Base-by-base conservation (phyloP, 2,329 filamentous ascomycete genomes). In the Trichoderma sp. region DNA sequence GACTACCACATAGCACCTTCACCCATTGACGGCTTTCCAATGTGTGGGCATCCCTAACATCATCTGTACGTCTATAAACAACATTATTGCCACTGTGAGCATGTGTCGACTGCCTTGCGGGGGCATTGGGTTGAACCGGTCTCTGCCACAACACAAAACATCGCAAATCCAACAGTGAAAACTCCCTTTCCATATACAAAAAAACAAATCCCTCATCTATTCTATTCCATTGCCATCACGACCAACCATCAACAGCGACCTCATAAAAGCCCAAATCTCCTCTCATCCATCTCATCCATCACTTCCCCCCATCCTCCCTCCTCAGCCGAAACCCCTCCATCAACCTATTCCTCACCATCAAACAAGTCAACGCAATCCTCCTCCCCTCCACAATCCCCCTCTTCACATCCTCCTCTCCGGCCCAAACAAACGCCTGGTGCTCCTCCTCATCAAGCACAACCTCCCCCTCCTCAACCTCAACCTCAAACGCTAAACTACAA, bases 381-480 rank as follows among this genome's bases (percentile, higher is more conserved):
- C 70, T 73, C 29, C 74, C 74, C n/a, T 69, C 74, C 64, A 45
- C 73, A 27, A 56, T 42, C 68, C 75, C 72, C 7, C n/a, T 69
- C 68, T 59, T 67, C 6, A 78, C 75, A 70, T 82, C 79, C 17
- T 77, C 77, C 73, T 80, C 78, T 0, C 74, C 74, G 10, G 76
- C 80, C 80, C 80, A 82, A 12, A 77, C 71, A 64, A 70, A 81
- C 22, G 74, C 75, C 73, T 78, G 76, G 69, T 82, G 80, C 74
- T 82, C 80, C n/a, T 78, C 74, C 2, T 79, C 76, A 67, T 82
- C 79, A 45, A 80, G 70, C 69, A 67, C 73, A 27, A 82, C 78
- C 7, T 71, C 68, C 1, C 39, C 69, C 9, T 68, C 69, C 25
- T 64, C 70, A 9, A 80, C 79, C 35, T 77, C 76, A 1, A 80